phyloP scores from a whole-genome alignment of 2,329 filamentous ascomycete species.

The Penicillium sp. region DNA sequence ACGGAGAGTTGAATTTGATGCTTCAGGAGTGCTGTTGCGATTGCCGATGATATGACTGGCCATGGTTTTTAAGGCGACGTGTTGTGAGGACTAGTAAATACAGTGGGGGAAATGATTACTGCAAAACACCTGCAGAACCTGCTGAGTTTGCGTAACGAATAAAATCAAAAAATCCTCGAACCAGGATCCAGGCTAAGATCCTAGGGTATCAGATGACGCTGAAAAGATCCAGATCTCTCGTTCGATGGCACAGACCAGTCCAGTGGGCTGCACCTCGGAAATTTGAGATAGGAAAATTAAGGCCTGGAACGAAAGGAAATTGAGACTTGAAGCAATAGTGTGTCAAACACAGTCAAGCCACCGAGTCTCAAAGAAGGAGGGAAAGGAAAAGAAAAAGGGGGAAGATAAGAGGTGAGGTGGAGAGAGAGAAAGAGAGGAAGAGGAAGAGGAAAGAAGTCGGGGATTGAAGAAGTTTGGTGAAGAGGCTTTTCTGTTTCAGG shows the following conservation, averaged over 20 bases:
- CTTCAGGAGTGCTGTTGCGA: conserved; percentile 96
- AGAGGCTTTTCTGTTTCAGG: conserved; percentile 27
- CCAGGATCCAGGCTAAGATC: conserved; percentile 16
- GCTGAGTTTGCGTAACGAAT: conserved; percentile 56
- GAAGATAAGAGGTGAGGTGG: conserved; percentile 15
- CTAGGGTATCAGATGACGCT: conserved; percentile 18
- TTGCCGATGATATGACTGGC: conserved; percentile 72
- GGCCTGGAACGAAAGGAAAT: conserved; percentile 38
- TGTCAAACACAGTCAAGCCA: conserved; percentile 46
- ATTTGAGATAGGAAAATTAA: conserved; percentile 20
- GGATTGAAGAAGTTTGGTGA: conserved; percentile 19
- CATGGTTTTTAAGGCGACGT: conserved; percentile 39
- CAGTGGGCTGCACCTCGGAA: conserved; percentile 45
- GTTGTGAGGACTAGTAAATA: conserved; percentile 33
- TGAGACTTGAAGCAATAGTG: conserved; percentile 40
- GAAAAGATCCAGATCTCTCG: conserved; percentile 30
- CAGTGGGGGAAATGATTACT: conserved; percentile 37
- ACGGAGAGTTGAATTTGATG: conserved; percentile 74
- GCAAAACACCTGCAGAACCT: conserved; percentile 72
- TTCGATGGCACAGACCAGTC: conserved; percentile 44
- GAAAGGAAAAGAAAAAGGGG: conserved; percentile 23
- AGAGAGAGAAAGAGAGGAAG: conserved; percentile 16
- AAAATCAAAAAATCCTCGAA: conserved; percentile 21
- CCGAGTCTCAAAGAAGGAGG: conserved; percentile 25
- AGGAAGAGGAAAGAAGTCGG: conserved; percentile 19